Percentiles rank a stretch among this genome's conserved stretches.
phyloP scores from a whole-genome alignment of 208 protist genomes.

The Leishmania guyanensis region DNA sequence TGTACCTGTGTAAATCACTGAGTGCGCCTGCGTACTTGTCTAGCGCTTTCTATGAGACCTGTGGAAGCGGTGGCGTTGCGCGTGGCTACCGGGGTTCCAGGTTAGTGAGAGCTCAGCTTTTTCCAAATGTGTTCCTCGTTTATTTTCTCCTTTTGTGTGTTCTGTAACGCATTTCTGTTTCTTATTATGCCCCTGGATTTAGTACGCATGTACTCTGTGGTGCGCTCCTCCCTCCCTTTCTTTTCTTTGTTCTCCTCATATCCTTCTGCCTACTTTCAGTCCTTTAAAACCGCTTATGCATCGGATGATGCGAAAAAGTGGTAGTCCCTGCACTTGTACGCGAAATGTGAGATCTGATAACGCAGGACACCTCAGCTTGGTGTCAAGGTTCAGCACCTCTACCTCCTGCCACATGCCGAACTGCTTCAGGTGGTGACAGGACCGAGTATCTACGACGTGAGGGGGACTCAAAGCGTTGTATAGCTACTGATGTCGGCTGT shows the following conservation, averaged over 20 bases:
- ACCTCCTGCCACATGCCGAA: background rate
- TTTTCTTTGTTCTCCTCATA: background rate
- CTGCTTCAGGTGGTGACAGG: background rate
- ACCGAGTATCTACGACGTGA: background rate
- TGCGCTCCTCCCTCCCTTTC: background rate
- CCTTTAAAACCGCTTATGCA: background rate
- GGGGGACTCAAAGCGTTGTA: background rate
- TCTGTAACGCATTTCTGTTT: background rate
- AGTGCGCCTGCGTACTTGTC: background rate
- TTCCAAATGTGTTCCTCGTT: background rate
- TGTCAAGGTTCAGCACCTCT: background rate
- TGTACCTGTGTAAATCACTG: background rate
- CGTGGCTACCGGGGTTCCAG: background rate
- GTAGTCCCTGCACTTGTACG: background rate
- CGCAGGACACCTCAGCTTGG: background rate
- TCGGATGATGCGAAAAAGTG: background rate
- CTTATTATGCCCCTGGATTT: background rate
- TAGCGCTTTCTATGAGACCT: background rate
- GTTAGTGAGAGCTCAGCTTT: background rate
- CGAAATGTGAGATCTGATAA: background rate
- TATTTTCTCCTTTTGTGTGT: background rate
- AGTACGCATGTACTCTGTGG: background rate
- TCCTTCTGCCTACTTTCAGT: background rate
- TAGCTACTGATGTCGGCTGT: background rate
- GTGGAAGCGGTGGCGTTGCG: background rate